A percentile compares a stretch with the other conserved stretches of the same genome.
These are phyloP conservation scores for Suillus cothurnatus DNA, from an alignment of 768 basidiomycete genomes.

Conservation along the genomic window DNA sequence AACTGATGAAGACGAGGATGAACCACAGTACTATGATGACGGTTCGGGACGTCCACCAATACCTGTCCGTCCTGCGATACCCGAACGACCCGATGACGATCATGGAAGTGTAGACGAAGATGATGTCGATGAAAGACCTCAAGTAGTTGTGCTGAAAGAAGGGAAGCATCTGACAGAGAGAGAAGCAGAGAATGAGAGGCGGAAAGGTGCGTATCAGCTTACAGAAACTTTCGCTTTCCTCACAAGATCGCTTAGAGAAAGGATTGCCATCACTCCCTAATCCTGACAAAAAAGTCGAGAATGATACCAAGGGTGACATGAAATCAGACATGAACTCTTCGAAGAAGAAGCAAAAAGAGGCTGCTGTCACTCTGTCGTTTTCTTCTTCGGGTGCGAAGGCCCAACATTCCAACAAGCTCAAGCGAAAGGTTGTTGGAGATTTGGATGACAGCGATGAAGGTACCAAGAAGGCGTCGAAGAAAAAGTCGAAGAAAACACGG, in stretches of 20 bases:
- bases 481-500: slow-evolving; percentile 54
- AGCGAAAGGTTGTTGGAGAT: slow-evolving; percentile 39
- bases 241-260: slow-evolving; percentile 46
- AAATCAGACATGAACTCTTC: slow-evolving; percentile 18
- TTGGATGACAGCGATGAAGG: slow-evolving; percentile 30
- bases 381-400: slow-evolving; percentile 36
- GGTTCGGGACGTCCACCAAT: slow-evolving; percentile 75
- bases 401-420: slow-evolving; percentile 29
- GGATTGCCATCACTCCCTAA: slow-evolving; percentile 59
- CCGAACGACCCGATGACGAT: slow-evolving; percentile 65
- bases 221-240: slow-evolving; percentile 10
- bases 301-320: slow-evolving; percentile 31
- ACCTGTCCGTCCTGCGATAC: slow-evolving; percentile 71
- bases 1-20: slow-evolving; percentile 50
- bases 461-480: slow-evolving; percentile 40
- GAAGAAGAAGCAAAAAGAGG: slow-evolving; percentile 22
- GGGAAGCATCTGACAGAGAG: slow-evolving; percentile 83
- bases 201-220: slow-evolving; percentile 56
- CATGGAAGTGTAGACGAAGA: slow-evolving; percentile 77
- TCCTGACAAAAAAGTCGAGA: slow-evolving; percentile 26
- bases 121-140: slow-evolving; percentile 77
- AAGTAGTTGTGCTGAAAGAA: slow-evolving; percentile 84
- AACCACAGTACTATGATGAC: slow-evolving; percentile 60
- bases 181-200: slow-evolving; percentile 77
- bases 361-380: slow-evolving; percentile 38